Conservation (phyloP, 768 basidiomycete species). For the Hericium alpestre region DNA sequence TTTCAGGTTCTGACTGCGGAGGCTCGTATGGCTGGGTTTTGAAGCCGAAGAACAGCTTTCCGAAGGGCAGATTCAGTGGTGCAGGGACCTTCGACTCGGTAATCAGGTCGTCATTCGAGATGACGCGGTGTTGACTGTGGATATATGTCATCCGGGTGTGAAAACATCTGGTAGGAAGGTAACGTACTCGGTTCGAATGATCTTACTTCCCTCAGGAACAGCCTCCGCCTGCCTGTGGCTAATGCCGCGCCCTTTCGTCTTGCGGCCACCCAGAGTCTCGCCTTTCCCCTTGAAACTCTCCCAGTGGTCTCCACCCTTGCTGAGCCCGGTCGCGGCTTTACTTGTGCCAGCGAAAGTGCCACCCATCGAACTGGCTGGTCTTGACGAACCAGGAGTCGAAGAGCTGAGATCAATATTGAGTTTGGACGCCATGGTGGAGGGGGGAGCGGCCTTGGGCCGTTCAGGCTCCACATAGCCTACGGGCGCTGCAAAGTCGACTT, state of each 20-base stretch:
- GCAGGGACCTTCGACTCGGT: slow-evolving; percentile 75
- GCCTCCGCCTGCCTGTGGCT: slow-evolving; percentile 74
- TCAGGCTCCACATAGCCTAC: slow-evolving; percentile 93
- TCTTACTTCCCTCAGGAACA: slow-evolving; percentile 74
- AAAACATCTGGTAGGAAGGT: background rate
- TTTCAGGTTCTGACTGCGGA: slow-evolving; percentile 19
- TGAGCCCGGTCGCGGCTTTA: slow-evolving; percentile 40
- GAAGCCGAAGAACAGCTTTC: slow-evolving; percentile 95
- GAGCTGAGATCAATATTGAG: slow-evolving; percentile 88
- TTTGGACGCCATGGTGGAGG: slow-evolving; percentile 91
- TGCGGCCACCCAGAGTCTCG: slow-evolving; percentile 80
- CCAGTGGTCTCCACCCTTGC: slow-evolving; percentile 76
- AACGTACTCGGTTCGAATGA: slow-evolving; percentile 81
- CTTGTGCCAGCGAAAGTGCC: slow-evolving; percentile 52
- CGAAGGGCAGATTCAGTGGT: slow-evolving; percentile 81
- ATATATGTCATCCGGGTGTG: slow-evolving; percentile 4
- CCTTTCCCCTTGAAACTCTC: slow-evolving; percentile 96
- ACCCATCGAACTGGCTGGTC: slow-evolving; percentile 65
- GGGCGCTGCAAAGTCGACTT: slow-evolving; percentile 94
- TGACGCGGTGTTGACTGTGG: slow-evolving; percentile 66
- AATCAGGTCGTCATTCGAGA: slow-evolving; percentile 73
- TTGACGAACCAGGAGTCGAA: slow-evolving; percentile 75
- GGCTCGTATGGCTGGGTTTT: slow-evolving; percentile 62
- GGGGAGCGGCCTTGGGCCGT: slow-evolving; percentile 68
- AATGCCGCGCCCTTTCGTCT: slow-evolving; percentile 92